Conservation (phyloP, 352 stramenopile genomes). For the Elongisporangium anandrum region DNA sequence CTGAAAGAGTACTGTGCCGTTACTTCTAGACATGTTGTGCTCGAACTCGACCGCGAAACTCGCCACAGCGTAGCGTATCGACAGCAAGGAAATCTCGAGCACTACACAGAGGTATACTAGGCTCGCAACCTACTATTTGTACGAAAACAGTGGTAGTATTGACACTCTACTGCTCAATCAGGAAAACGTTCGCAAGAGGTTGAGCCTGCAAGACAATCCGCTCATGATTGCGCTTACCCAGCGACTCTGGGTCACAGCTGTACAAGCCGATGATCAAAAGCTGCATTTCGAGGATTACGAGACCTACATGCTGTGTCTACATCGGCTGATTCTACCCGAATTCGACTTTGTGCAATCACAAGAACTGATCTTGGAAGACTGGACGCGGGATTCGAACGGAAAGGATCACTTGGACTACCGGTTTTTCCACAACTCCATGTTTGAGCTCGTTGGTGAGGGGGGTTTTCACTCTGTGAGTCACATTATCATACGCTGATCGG, state of each 20-base stretch:
- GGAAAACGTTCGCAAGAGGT: slow-evolving; percentile 64
- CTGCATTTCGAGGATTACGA: slow-evolving; percentile 59
- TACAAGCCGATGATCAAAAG: slow-evolving; percentile 16
- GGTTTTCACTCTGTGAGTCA: not conserved
- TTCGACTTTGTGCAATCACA: slow-evolving; percentile 65
- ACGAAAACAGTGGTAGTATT: not conserved
- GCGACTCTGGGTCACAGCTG: slow-evolving; percentile 57
- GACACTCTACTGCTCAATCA: slow-evolving; percentile 5
- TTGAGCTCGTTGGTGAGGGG: slow-evolving; percentile 66
- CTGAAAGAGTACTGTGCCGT: not conserved
- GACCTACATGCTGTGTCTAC: slow-evolving; percentile 65
- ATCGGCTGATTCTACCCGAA: slow-evolving; percentile 71
- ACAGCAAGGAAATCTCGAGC: slow-evolving; percentile 65
- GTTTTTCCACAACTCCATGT: slow-evolving; percentile 82
- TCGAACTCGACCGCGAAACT: slow-evolving; percentile 23
- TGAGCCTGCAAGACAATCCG: slow-evolving; percentile 47
- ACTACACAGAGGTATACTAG: slow-evolving; percentile 59
- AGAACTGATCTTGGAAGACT: slow-evolving; percentile 64
- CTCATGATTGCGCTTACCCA: slow-evolving; percentile 70
- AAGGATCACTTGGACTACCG: slow-evolving; percentile 53
- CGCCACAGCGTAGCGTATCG: slow-evolving; percentile 38
- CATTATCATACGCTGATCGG: not conserved
- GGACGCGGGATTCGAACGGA: slow-evolving; percentile 49
- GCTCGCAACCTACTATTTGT: too few species aligned
- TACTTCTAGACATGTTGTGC: slow-evolving; percentile 48